Evolutionary conservation across 1,139 yeast species (phyloP), one percentile per base, ranked within the genome.

Genomic region (Meyerozyma smithsonii): DNA sequence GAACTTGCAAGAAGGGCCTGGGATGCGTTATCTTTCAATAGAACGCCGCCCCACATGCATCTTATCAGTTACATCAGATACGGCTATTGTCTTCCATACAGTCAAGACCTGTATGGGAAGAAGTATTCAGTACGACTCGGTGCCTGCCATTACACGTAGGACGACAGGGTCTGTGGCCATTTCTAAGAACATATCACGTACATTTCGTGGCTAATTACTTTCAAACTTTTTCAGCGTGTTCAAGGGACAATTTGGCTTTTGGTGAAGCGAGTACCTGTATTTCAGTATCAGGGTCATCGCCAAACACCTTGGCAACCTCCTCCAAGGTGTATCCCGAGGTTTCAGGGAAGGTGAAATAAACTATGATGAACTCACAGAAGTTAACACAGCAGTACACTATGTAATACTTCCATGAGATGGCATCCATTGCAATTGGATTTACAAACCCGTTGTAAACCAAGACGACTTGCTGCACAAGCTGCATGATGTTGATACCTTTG

Each of bases 371-470:
- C 46, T 70, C 74, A 35, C 64, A 67, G 1, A 58, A 64, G 35
- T 70, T 49, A 28, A 64, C 50, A 55, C 70, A 63, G 47, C 73
- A 61, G 58, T 57, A 77, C 8, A 79, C 80, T 47, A 78, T 75
- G 55, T 79, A 79, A 61, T 77, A 79, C 51, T 74, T 77, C 81
- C 82, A 78, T 32, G 64, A 66, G 46, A 79, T 72, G 28, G 73
- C 72, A 43, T 69, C 78, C 77, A 79, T 71, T 25, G 82, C 84
- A 51, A 79, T 67, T 5, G 83, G 77, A 50, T 77, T 77, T 39
- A 77, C 80, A 52, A 71, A 78, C 32, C 77, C 67, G 40, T 69
- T 70, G 59, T 60, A 55, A 25, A 55, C 37, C 33, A 40, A 59
- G 19, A 70, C 47, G 17, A 52, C 15, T 24, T 62, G 61, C 42